Conservation (phyloP, 352 stramenopile species). For the Pythium volutum region DNA sequence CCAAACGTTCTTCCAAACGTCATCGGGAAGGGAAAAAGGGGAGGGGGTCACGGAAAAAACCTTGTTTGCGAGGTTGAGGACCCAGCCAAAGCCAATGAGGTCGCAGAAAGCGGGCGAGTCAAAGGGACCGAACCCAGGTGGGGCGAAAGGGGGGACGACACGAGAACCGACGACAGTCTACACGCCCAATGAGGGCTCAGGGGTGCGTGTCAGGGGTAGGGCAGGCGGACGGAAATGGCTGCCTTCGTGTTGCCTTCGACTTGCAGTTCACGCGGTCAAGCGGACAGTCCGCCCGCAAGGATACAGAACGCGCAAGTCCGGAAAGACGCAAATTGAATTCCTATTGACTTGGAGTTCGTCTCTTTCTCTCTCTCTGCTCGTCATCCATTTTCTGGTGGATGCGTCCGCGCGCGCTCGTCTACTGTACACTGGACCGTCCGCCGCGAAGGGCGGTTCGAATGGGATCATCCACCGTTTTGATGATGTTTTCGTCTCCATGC, state of each 20-base stretch:
- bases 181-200: background rate
- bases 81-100: constrained; percentile 17
- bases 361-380: background rate
- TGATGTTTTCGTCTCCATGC: background rate
- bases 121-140: constrained; percentile 5
- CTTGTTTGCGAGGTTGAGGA: constrained; percentile 11
- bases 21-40: constrained; percentile 5
- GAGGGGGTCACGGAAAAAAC: constrained; percentile 12
- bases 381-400: background rate
- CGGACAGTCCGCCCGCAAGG: no score
- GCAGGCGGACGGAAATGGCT: constrained; percentile 17
- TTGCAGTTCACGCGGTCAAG: no score
- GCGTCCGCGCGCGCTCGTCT: background rate
- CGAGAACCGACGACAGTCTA: no score
- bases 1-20: constrained; percentile 9
- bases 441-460: no score
- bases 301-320: background rate
- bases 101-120: constrained; percentile 6
- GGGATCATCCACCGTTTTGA: background rate
- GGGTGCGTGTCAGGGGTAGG: constrained; percentile 16
- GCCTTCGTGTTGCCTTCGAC: no score
- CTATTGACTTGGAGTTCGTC: background rate
- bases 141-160: constrained; percentile 4
- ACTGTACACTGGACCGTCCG: background rate
- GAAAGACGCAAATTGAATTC: background rate